Evolutionary conservation across 129 eudicot species (phyloP), one percentile per base, ranked within the genome.

Genomic region (Lactuca sativa): DNA sequence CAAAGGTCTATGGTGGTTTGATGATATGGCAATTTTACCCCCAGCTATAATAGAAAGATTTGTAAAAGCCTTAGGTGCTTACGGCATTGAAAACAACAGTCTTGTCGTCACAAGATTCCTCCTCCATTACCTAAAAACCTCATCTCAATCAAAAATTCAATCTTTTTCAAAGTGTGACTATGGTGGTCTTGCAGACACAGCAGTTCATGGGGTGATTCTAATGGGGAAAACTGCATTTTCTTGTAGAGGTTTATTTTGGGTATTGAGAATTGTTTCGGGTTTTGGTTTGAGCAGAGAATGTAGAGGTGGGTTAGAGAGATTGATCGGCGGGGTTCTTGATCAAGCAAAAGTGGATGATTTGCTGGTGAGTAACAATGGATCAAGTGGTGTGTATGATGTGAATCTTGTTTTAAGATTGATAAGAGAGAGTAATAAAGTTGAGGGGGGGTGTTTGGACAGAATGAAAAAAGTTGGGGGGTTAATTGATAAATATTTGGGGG

Each of bases 231-330:
- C 59, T 10, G 80, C 83, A 41, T 92, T 92, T 75, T 81, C 98
- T 68, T 92, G 96, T 72, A 82, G 98, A 79, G 88, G 86, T 33
- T 30, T 92, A 44, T 86, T 92, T 72, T 86, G 89, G 96, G 91
- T 89, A 14, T 71, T 84, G 47, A 77, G 95, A 36, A 72, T 86
- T 15, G 91, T 92, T 2, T 82, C 91, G 4, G 76, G 82, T 44
- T 86, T 80, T 15, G 95, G 98, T 38, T 56, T 86, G 21, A 84
- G 85, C 62, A 74, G 78, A 47, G 91, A 84, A 15, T 66, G 86
- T 38, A 68, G 83, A 66, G 48, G 18, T 40, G 86, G 91, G 56
- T 66, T 92, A 71, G 98, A 92, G 82, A 86, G 77, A 66, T 56
- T 82, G 66, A 92, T 92, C 4, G 98, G 85, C 8, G 84, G 89